phyloP scores from a whole-genome alignment of 345 rosid species.

The Populus nigra region DNA sequence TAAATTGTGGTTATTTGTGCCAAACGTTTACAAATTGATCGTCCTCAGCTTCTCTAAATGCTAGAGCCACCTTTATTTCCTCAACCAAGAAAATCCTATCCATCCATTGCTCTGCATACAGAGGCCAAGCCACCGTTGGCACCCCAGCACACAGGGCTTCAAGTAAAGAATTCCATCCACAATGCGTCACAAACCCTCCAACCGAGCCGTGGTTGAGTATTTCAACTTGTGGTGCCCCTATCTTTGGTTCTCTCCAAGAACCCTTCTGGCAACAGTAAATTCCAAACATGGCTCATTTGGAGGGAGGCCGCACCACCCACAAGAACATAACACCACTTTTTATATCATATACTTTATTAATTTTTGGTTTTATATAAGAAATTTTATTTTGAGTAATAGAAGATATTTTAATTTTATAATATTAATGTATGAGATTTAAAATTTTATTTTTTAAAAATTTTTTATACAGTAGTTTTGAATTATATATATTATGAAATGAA shows the following conservation, averaged over 20 bases:
- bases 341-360: too few species aligned
- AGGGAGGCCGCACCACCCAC: conserved; percentile 45
- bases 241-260: conserved; percentile 36
- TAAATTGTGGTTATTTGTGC: too few species aligned
- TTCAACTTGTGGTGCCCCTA: conserved; percentile 28
- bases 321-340: conserved; percentile 33
- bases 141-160: conserved; percentile 42
- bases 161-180: conserved; percentile 40
- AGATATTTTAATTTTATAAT: too few species aligned
- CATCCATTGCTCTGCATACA: conserved; percentile 40
- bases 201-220: conserved; percentile 29
- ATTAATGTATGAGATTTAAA: too few species aligned
- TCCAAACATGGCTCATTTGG: conserved; percentile 2
- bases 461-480: too few species aligned
- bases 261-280: conserved; percentile 30
- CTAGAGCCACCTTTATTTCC: conserved; percentile 27
- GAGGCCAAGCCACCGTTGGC: conserved; percentile 52
- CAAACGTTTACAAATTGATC: conserved; percentile 10
- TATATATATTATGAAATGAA: too few species aligned
- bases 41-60: conserved; percentile 9
- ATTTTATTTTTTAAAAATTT: too few species aligned
- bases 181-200: conserved; percentile 38
- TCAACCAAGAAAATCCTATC: conserved; percentile 25
- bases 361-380: too few species aligned
- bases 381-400: too few species aligned